A percentile compares a stretch with the other conserved stretches of the same genome.
Evolutionary conservation across 148 eudicot genomes (phyloP).

Genomic region (Rhododendron vialii): DNA sequence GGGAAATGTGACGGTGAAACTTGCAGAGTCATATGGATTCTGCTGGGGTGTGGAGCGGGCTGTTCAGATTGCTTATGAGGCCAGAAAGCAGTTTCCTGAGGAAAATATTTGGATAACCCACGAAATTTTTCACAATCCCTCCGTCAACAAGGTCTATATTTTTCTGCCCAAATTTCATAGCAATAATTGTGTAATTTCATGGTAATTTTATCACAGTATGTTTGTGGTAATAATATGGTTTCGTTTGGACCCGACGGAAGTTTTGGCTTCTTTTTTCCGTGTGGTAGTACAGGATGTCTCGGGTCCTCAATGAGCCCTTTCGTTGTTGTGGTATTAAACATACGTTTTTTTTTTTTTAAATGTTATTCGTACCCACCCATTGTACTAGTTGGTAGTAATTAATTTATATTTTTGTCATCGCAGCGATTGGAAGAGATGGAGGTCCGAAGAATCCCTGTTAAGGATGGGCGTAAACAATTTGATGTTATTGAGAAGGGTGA

Average conservation of each 20-base stretch:
- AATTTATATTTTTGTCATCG: constrained; percentile 7
- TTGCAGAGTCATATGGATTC: constrained; percentile 88
- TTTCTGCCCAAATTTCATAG: background rate
- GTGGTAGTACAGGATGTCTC: too few relatives aligned
- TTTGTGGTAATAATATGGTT: background rate
- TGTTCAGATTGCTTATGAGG: constrained; percentile 92
- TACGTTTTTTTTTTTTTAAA: too few relatives aligned
- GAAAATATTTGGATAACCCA: constrained; percentile 91
- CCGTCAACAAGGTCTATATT: constrained; percentile 68
- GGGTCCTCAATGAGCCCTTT: too few relatives aligned
- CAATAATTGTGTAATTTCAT: background rate
- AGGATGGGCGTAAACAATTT: constrained; percentile 79
- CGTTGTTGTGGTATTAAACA: too few relatives aligned
- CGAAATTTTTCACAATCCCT: constrained; percentile 95
- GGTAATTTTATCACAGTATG: background rate
- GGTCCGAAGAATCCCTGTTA: constrained; percentile 60
- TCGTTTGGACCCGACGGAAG: too few relatives aligned
- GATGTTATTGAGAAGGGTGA: constrained; percentile 74
- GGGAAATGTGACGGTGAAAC: constrained; percentile 91
- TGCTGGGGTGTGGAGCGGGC: constrained; percentile 99
- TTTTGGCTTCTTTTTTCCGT: too few relatives aligned
- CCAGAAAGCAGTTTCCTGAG: constrained; percentile 77
- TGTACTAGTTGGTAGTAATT: too few relatives aligned
- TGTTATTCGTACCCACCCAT: too few relatives aligned
- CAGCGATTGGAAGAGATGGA: constrained; percentile 89